Evolutionary conservation across 768 basidiomycete species (phyloP).

Genomic region (Lactarius trivialis): DNA sequence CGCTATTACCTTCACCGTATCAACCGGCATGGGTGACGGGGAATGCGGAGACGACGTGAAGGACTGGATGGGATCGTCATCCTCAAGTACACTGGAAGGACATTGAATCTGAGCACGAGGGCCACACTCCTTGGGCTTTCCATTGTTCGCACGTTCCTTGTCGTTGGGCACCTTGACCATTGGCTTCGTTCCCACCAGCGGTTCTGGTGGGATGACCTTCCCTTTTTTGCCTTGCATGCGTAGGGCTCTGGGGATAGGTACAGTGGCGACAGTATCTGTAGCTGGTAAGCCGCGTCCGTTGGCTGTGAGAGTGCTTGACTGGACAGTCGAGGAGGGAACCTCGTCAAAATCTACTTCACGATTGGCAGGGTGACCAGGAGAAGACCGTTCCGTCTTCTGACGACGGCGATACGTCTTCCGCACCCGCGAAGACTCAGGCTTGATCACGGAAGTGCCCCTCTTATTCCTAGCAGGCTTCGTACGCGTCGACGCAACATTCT

Average conservation of each 20-base stretch:
- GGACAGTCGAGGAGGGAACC: constrained; percentile 12
- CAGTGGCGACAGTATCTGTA: not conserved
- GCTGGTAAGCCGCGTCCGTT: not conserved
- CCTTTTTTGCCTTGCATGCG: constrained; percentile 5
- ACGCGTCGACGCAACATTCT: not conserved
- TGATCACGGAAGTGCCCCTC: not conserved
- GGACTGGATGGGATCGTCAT: constrained; percentile 17
- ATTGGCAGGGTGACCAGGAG: not conserved
- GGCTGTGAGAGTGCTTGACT: not conserved
- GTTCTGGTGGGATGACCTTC: not conserved
- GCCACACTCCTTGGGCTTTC: not conserved
- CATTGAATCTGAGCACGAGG: not conserved
- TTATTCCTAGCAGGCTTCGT: constrained; percentile 2
- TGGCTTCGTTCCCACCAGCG: not conserved
- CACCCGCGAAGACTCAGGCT: not conserved
- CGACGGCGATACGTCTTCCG: constrained; percentile 18
- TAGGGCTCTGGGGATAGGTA: not conserved
- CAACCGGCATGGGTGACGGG: not conserved
- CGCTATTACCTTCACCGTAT: not conserved
- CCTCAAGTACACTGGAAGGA: constrained; percentile 1
- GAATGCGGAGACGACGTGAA: constrained; percentile 12
- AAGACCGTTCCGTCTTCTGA: constrained; percentile 5
- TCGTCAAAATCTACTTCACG: constrained; percentile 21
- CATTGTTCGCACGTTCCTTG: not conserved
- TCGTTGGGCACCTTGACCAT: not conserved